Conservation (phyloP, 345 rosid genomes). For the Citrus sp. region DNA sequence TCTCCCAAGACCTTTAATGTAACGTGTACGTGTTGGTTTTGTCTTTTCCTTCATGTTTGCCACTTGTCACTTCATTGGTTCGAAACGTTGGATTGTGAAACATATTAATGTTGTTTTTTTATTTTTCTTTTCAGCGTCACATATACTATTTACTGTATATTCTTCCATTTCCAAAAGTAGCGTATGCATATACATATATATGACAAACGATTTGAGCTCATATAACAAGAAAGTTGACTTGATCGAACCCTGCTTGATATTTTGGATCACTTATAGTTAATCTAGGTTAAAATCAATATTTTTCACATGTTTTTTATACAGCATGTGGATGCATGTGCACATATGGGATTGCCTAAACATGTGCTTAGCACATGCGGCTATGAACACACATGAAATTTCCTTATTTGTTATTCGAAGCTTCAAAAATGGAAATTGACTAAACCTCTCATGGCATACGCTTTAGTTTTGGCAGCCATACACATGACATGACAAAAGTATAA, state of each 20-base stretch:
- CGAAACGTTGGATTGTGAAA: background rate
- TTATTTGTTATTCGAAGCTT: background rate
- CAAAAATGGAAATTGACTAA: background rate
- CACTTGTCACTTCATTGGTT: background rate
- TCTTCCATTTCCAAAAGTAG: background rate
- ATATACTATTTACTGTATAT: background rate
- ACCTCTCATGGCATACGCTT: background rate
- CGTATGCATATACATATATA: too few relatives aligned
- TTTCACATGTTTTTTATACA: background rate
- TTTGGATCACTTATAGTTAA: background rate
- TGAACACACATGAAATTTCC: background rate
- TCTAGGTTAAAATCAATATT: background rate
- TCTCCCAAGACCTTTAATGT: background rate
- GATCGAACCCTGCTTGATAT: background rate
- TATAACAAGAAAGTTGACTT: background rate
- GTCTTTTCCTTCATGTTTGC: conserved; percentile 1
- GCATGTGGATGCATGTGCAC: conserved; percentile 9
- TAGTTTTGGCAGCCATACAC: background rate
- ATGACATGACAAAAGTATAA: background rate
- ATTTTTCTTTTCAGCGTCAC: background rate
- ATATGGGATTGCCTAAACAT: background rate
- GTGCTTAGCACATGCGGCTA: conserved; percentile 3
- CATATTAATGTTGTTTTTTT: background rate
- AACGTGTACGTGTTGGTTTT: background rate
- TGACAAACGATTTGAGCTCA: background rate